phyloP scores from a whole-genome alignment of 441 rosid genomes.

The Lagerstroemia fauriei region DNA sequence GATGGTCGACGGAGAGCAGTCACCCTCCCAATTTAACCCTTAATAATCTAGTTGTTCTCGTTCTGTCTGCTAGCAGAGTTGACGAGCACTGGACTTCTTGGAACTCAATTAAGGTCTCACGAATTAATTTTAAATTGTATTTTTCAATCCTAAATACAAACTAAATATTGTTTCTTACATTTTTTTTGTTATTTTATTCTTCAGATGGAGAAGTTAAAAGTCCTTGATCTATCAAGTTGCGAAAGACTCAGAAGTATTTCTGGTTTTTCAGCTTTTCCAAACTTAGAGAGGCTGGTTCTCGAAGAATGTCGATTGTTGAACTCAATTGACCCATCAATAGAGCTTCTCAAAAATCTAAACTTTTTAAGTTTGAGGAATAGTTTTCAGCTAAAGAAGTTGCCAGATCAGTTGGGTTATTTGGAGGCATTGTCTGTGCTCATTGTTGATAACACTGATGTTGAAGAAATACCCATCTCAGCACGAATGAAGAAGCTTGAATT shows the following conservation, averaged over 20 bases:
- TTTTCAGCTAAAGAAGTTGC: not conserved
- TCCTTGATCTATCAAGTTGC: not conserved
- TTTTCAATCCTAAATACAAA: not conserved
- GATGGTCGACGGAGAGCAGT: too few relatives aligned
- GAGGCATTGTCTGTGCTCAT: not conserved
- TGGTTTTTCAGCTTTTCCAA: not conserved
- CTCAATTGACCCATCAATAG: not conserved
- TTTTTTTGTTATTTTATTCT: not conserved
- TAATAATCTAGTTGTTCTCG: too few relatives aligned
- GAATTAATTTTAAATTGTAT: not conserved
- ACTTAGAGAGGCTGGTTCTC: conserved; percentile 2
- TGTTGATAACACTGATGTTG: not conserved
- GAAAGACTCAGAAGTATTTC: not conserved
- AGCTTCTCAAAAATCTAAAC: not conserved
- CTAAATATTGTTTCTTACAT: not conserved
- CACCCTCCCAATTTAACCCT: too few relatives aligned
- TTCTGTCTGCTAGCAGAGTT: too few relatives aligned
- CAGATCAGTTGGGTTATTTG: not conserved
- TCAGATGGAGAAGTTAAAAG: conserved; percentile 3
- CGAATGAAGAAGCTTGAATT: not conserved
- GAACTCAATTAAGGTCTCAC: not conserved
- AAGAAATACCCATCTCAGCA: not conserved
- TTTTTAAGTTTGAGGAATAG: not conserved
- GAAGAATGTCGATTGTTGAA: not conserved
- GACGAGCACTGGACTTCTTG: not conserved